Base-by-base conservation (phyloP, 78 protist genomes). In the Pirum gemmata region DNA sequence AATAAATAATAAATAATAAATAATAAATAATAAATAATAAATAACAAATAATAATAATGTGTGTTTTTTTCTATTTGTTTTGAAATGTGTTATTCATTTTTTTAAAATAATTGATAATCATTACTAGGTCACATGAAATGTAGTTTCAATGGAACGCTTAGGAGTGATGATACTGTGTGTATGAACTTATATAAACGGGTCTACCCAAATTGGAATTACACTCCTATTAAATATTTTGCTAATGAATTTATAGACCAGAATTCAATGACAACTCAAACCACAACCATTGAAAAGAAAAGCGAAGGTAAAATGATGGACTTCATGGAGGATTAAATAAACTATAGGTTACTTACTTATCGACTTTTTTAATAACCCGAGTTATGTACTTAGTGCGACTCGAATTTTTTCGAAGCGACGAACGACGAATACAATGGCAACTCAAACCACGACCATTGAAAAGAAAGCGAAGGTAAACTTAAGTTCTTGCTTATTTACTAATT, bases 131-230 rank as follows among this genome's bases (percentile, higher is more conserved):
- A 91, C 87, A 91, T 97, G 94, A 96, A 95, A 86, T 89, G 92
- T 90, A 2, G 33, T 27, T 98, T 98, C 38, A 94, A 96, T 79
- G 96, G 91, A 1, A 85, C 80, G 1, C 33, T 98, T 83, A 0
- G 67, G 74, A 83, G 61, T 78, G 83, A 91, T 51, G 99, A 98
- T 90, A 96, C 98, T 21, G 92, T 98, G 27, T 95, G 98, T 90
- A 78, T 98, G 97, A 78, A 61, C 33, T 91, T 98, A 25, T 98
- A 97, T 93, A 98, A 97, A 92, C 90, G 99, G n/a, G 97, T 94
- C 38, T 98, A 73, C 89, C 99, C 99, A 26, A 77, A 61, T 29
- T 90, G 92, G 92, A 33, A 34, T 26, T 89, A 88, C 86, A 13
- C 18, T 29, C 76, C 38, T 26, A 40, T 41, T 25, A 5, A 37